Conservation (phyloP, 2,329 filamentous ascomycete species). For the Teratosphaeria epicoccoides region DNA sequence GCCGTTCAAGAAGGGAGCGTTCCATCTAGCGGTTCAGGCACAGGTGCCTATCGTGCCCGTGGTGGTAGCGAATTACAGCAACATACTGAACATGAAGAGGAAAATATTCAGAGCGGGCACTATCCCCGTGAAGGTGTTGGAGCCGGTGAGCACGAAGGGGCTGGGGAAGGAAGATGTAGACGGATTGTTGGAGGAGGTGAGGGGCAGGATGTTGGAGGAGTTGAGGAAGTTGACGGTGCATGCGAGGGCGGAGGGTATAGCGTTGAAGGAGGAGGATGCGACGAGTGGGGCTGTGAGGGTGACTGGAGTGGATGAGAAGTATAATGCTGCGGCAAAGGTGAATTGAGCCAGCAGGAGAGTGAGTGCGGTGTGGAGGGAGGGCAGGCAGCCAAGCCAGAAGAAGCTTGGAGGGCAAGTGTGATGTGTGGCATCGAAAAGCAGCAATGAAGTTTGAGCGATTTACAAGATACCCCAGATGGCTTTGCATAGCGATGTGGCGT, state of each 20-base stretch:
- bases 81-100: constrained; percentile 37
- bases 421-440: not conserved
- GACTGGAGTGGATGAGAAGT: constrained; percentile 5
- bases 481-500: not conserved
- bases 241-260: constrained; percentile 20
- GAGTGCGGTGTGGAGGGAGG: not conserved
- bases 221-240: constrained; percentile 32
- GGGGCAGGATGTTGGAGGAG: constrained; percentile 63
- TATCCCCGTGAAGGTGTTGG: constrained; percentile 60
- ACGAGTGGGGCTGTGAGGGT: constrained; percentile 4
- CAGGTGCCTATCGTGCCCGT: constrained; percentile 87
- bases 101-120: constrained; percentile 32
- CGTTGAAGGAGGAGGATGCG: constrained; percentile 8
- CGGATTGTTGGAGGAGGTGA: constrained; percentile 54
- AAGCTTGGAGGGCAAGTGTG: not conserved
- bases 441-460: not conserved
- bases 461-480: not conserved
- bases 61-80: constrained; percentile 41
- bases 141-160: constrained; percentile 66
- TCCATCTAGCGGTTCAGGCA: constrained; percentile 89
- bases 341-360: not conserved
- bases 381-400: too few species aligned
- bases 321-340: constrained; percentile 8
- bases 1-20: constrained; percentile 98
- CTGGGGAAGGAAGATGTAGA: constrained; percentile 70